Evolutionary conservation across 257 asterid species (phyloP).

Genomic region (Petrea volubilis): DNA sequence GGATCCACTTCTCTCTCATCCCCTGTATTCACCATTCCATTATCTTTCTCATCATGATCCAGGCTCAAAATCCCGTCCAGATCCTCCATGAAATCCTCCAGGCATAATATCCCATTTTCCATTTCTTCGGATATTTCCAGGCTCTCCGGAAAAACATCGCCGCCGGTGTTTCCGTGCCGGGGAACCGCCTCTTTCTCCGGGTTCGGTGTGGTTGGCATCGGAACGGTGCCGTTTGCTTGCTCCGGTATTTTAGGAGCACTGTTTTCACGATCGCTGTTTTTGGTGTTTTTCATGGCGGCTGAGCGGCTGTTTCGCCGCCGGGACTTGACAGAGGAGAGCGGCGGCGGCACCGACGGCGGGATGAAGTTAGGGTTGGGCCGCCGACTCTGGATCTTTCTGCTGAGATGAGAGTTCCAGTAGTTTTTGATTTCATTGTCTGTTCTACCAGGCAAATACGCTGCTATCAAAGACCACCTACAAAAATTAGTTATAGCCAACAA

Average conservation of each 20-base stretch:
- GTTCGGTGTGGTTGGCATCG: conserved; percentile 46
- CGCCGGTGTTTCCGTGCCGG: not conserved
- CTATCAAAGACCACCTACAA: conserved; percentile 83
- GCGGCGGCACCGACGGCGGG: conserved; percentile 7
- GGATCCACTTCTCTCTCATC: too few relatives aligned
- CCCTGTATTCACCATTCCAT: not conserved
- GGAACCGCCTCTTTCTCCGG: conserved; percentile 40
- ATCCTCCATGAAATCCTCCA: conserved; percentile 38
- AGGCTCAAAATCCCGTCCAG: conserved; percentile 24
- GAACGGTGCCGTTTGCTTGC: not conserved
- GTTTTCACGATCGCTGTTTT: not conserved
- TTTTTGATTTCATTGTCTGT: conserved; percentile 96
- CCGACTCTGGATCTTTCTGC: conserved; percentile 57
- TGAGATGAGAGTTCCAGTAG: conserved; percentile 86
- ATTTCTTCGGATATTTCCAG: not conserved
- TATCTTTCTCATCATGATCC: not conserved
- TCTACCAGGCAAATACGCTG: conserved; percentile 80
- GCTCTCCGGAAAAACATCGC: not conserved
- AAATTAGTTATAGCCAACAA: not conserved
- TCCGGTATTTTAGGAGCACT: not conserved
- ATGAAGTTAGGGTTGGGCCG: conserved; percentile 26
- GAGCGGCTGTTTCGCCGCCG: conserved; percentile 27
- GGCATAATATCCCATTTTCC: conserved; percentile 8
- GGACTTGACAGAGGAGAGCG: not conserved
- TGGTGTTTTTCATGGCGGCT: conserved; percentile 31